A percentile compares a stretch with the other conserved stretches of the same genome.
Conservation (phyloP, 106 monocot genomes). For the Acorus gramineus region DNA sequence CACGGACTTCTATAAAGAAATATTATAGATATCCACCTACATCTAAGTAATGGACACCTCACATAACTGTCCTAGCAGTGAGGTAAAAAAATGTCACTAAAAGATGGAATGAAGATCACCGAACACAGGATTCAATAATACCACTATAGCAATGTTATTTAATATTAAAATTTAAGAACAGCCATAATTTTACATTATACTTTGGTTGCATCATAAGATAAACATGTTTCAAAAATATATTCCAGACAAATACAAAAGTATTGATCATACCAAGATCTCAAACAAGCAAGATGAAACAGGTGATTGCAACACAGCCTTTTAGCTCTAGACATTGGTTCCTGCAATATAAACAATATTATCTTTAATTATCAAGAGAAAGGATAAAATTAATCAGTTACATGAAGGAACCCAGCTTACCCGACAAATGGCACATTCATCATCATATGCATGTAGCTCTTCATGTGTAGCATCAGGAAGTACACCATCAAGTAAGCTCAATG, state of each 20-base stretch:
- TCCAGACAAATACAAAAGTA: background rate
- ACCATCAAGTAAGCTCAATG: conserved; percentile 66
- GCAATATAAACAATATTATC: conserved; percentile 11
- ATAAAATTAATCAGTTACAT: background rate
- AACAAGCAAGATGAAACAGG: conserved; percentile 89
- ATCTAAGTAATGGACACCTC: no score
- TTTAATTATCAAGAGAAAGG: background rate
- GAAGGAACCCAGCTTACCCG: conserved; percentile 37
- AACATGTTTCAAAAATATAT: background rate
- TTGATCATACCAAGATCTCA: conserved; percentile 82
- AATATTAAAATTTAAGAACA: no score
- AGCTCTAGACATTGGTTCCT: conserved; percentile 96
- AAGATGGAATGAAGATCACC: no score
- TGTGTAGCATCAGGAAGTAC: conserved; percentile 87
- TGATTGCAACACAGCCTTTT: conserved; percentile 90
- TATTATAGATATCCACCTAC: no score
- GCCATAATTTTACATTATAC: no score
- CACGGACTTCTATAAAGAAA: no score
- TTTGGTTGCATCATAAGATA: no score
- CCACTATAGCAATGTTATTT: no score
- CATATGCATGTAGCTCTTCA: conserved; percentile 67
- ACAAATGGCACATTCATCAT: conserved; percentile 99
- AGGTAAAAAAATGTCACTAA: no score
- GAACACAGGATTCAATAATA: no score
- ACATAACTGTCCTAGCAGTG: no score